phyloP scores from a whole-genome alignment of 129 eudicot genomes.

The Ambrosia artemisiifolia region DNA sequence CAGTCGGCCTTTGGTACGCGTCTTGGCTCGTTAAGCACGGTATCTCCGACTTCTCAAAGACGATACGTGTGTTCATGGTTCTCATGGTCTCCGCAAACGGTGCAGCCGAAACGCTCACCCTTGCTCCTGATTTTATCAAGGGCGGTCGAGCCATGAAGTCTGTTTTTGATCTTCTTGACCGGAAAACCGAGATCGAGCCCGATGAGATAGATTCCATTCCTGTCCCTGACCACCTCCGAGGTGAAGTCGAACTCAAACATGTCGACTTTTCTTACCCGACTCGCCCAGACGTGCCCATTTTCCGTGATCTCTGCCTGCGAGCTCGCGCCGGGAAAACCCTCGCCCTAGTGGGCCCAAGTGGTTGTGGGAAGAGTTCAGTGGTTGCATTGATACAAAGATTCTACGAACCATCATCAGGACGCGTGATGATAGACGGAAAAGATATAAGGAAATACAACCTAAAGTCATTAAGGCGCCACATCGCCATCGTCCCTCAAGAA shows the following conservation, averaged over 20 bases:
- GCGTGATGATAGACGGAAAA: constrained; percentile 77
- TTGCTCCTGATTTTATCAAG: constrained; percentile 93
- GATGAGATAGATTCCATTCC: constrained; percentile 64
- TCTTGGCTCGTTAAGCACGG: constrained; percentile 97
- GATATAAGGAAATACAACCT: constrained; percentile 79
- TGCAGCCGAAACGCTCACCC: constrained; percentile 89
- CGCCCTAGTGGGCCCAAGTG: constrained; percentile 95
- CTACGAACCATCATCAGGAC: constrained; percentile 86
- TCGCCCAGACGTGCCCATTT: constrained; percentile 64
- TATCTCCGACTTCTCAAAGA: constrained; percentile 86
- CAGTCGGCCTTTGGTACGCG: constrained; percentile 92
- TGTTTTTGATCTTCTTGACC: constrained; percentile 80
- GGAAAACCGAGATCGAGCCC: constrained; percentile 83
- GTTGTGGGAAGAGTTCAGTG: constrained; percentile 92
- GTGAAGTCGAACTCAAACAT: constrained; percentile 86
- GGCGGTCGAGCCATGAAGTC: constrained; percentile 96
- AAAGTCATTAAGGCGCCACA: constrained; percentile 65
- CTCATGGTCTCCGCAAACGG: constrained; percentile 97
- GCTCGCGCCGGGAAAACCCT: constrained; percentile 92
- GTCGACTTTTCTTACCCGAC: constrained; percentile 87
- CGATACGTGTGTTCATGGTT: constrained; percentile 94
- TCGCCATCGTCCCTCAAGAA: constrained; percentile 85
- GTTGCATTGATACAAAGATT: constrained; percentile 69
- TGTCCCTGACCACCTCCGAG: constrained; percentile 74
- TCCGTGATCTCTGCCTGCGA: constrained; percentile 70